These are phyloP conservation scores for Isoetes engelmannii DNA, from an alignment of 83 land plant species.

Conservation along the genomic window DNA sequence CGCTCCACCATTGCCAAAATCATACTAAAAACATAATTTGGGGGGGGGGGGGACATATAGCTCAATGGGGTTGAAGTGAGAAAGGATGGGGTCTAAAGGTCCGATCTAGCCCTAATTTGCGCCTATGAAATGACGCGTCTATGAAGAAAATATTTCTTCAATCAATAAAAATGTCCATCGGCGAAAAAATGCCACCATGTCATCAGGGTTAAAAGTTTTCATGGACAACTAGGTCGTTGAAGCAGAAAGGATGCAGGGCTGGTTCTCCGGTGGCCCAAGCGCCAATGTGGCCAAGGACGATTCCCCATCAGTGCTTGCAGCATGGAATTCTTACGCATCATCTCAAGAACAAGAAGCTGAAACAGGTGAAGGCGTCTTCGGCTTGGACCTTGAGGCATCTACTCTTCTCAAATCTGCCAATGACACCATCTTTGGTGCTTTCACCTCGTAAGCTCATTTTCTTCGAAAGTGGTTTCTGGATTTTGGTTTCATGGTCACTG, in stretches of 20 bases:
- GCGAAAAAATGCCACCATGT: no score
- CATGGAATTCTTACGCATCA: slow-evolving; percentile 84
- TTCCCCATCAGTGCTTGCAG: slow-evolving; percentile 61
- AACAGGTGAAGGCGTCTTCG: slow-evolving; percentile 15
- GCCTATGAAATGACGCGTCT: no score
- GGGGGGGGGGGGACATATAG: no score
- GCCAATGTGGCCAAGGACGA: slow-evolving; percentile 16
- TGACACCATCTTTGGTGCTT: slow-evolving; percentile 69
- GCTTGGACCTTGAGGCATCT: slow-evolving; percentile 71
- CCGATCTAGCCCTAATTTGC: no score
- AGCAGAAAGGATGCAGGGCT: slow-evolving; percentile 39
- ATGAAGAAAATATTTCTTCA: no score
- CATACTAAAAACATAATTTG: no score
- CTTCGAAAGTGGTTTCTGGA: not conserved
- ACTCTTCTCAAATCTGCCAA: slow-evolving; percentile 66
- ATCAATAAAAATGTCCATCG: no score
- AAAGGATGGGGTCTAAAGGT: no score
- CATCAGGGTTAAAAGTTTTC: no score
- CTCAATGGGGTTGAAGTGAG: no score
- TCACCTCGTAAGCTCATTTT: slow-evolving; percentile 51
- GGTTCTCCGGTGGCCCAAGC: slow-evolving; percentile 55
- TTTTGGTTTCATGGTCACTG: not conserved
- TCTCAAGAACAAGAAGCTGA: slow-evolving; percentile 28
- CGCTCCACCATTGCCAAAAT: no score
- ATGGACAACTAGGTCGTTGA: no score